phyloP scores from a whole-genome alignment of 1,139 yeast genomes.

The Sugiyamaella grinbergsii region DNA sequence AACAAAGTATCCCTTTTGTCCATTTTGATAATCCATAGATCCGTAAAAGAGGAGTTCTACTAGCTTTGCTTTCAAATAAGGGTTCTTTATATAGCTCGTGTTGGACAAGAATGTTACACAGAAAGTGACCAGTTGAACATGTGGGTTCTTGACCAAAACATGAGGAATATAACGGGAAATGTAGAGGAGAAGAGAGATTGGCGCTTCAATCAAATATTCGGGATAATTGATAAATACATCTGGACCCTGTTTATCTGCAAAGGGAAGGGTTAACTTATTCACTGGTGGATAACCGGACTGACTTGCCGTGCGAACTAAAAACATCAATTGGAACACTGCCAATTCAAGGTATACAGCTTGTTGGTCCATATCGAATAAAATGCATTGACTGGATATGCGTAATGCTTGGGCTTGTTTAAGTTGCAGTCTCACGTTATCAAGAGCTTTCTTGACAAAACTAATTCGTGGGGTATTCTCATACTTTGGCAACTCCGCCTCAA shows the following conservation, averaged over 20 bases:
- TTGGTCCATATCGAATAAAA: slow-evolving; percentile 26
- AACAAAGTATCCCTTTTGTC: slow-evolving; percentile 70
- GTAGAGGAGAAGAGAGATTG: slow-evolving; percentile 55
- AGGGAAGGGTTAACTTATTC: slow-evolving; percentile 58
- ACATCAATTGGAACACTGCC: slow-evolving; percentile 71
- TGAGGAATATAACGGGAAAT: slow-evolving; percentile 51
- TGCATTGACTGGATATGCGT: slow-evolving; percentile 29
- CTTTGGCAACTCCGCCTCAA: slow-evolving; percentile 39
- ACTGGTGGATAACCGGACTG: slow-evolving; percentile 67
- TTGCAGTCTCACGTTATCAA: slow-evolving; percentile 50
- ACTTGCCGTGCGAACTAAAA: slow-evolving; percentile 70
- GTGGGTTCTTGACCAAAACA: slow-evolving; percentile 31
- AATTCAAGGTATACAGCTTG: slow-evolving; percentile 68
- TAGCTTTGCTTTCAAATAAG: slow-evolving; percentile 84
- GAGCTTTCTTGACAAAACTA: slow-evolving; percentile 28
- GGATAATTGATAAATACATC: slow-evolving; percentile 79
- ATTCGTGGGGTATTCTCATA: slow-evolving; percentile 37
- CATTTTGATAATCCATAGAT: slow-evolving; percentile 51
- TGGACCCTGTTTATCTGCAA: slow-evolving; percentile 54
- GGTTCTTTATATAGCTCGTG: slow-evolving; percentile 85
- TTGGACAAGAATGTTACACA: slow-evolving; percentile 75
- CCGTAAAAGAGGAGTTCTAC: slow-evolving; percentile 83
- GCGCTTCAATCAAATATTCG: slow-evolving; percentile 81
- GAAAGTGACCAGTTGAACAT: slow-evolving; percentile 60
- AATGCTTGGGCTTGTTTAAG: slow-evolving; percentile 48